A percentile compares a stretch with the other conserved stretches of the same genome.
phyloP scores from a whole-genome alignment of 2,329 filamentous ascomycete species.

The Cucurbitaria berberidis region DNA sequence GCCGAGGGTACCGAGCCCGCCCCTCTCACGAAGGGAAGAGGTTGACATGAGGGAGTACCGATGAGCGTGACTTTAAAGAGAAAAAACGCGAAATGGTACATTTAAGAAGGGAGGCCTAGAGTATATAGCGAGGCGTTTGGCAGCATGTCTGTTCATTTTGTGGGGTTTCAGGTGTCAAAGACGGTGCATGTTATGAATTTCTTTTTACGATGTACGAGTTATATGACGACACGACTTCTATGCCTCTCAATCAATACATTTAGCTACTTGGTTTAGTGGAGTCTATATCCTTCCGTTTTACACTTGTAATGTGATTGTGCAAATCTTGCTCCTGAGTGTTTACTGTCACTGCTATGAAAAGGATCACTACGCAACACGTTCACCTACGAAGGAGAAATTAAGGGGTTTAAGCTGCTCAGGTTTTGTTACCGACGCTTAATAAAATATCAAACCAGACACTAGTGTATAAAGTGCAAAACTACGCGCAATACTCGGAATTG shows the following conservation, averaged over 20 bases:
- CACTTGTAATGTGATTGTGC: no score
- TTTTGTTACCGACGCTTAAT: no score
- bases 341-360: no score
- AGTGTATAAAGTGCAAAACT: no score
- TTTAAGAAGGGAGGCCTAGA: background rate
- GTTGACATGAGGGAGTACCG: slow-evolving; percentile 22
- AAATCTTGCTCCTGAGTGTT: no score
- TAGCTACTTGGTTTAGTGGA: background rate
- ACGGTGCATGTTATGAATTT: background rate
- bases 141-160: background rate
- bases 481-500: no score
- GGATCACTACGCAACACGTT: no score
- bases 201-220: slow-evolving; percentile 3
- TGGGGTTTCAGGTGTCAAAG: background rate
- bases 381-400: no score
- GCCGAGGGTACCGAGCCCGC: slow-evolving; percentile 18
- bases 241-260: background rate
- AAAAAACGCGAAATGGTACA: background rate
- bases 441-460: no score
- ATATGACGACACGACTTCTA: slow-evolving; percentile 1
- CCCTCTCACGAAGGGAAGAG: slow-evolving; percentile 20
- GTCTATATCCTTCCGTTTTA: no score
- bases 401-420: no score
- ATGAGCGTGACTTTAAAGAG: slow-evolving; percentile 9
- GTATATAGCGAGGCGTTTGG: slow-evolving; percentile 10